Conservation (phyloP, 1,284 basidiomycete species). For the Boletellus dicymbophilus region DNA sequence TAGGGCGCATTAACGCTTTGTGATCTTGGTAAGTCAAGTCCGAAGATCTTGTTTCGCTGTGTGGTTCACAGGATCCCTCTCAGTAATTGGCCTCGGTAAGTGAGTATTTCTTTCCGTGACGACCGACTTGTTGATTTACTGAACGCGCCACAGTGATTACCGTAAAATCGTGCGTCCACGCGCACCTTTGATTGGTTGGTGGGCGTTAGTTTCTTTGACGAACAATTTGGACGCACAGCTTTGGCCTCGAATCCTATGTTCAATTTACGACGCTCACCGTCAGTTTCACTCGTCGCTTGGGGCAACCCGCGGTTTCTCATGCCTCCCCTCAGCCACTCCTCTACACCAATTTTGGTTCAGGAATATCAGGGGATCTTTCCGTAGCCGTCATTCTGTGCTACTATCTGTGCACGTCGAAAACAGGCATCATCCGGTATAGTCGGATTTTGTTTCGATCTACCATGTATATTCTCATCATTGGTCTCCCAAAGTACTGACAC, state of each 20-base stretch:
- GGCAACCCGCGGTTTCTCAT: conserved; percentile 4
- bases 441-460: not conserved
- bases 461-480: not conserved
- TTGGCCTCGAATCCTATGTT: conserved; percentile 32
- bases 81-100: conserved; percentile 44
- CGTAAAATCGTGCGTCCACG: conserved; percentile 41
- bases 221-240: conserved; percentile 29
- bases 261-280: conserved; percentile 40
- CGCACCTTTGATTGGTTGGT: not conserved
- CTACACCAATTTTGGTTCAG: conserved; percentile 43
- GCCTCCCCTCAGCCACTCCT: conserved; percentile 36
- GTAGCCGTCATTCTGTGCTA: conserved; percentile 44
- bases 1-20: conserved; percentile 40
- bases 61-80: not conserved
- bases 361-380: conserved; percentile 43
- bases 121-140: not conserved
- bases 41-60: not conserved
- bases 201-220: not conserved
- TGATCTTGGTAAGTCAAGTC: conserved; percentile 41
- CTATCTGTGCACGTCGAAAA: conserved; percentile 41
- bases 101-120: not conserved
- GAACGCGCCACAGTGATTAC: conserved; percentile 39
- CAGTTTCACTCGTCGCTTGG: conserved; percentile 6
- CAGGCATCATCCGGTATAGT: conserved; percentile 42
- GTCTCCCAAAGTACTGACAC: conserved; percentile 41